Conservation (phyloP, 2,329 filamentous ascomycete genomes). For the Stachybotrys chlorohalonatus region DNA sequence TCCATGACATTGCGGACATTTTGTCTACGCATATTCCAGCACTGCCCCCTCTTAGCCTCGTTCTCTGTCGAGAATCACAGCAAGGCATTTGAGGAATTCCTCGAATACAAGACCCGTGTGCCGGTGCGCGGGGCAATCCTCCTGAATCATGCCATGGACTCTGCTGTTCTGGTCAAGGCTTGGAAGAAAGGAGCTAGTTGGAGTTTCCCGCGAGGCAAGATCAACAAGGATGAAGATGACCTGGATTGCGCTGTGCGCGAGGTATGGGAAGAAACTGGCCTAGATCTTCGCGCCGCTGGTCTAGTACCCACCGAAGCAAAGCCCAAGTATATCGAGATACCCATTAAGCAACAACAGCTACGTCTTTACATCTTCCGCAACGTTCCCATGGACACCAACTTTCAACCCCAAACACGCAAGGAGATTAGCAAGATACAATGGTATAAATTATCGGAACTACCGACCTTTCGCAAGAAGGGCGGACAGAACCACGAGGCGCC, state of each 20-base stretch:
- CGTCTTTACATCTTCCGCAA: slow-evolving; percentile 85
- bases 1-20: slow-evolving; percentile 80
- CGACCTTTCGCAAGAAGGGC: slow-evolving; percentile 66
- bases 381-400: slow-evolving; percentile 76
- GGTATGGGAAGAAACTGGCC: slow-evolving; percentile 93
- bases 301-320: slow-evolving; percentile 63
- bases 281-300: slow-evolving; percentile 67
- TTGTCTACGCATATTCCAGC: slow-evolving; percentile 83
- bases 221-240: slow-evolving; percentile 94
- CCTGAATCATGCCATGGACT: slow-evolving; percentile 89
- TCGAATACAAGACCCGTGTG: slow-evolving; percentile 89
- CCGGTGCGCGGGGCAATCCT: slow-evolving; percentile 92
- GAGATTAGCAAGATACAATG: slow-evolving; percentile 97
- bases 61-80: slow-evolving; percentile 72
- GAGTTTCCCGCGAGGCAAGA: slow-evolving; percentile 96
- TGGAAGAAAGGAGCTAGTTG: slow-evolving; percentile 97
- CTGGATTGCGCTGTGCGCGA: slow-evolving; percentile 89
- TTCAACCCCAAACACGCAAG: slow-evolving; percentile 85
- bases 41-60: slow-evolving; percentile 78
- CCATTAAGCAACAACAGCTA: slow-evolving; percentile 88
- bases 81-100: slow-evolving; percentile 81
- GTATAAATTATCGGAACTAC: slow-evolving; percentile 85
- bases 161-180: slow-evolving; percentile 85
- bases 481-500: slow-evolving; percentile 45
- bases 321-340: slow-evolving; percentile 78